Base-by-base conservation (phyloP, 2,329 filamentous ascomycete genomes). In the Ascochyta lentis region DNA sequence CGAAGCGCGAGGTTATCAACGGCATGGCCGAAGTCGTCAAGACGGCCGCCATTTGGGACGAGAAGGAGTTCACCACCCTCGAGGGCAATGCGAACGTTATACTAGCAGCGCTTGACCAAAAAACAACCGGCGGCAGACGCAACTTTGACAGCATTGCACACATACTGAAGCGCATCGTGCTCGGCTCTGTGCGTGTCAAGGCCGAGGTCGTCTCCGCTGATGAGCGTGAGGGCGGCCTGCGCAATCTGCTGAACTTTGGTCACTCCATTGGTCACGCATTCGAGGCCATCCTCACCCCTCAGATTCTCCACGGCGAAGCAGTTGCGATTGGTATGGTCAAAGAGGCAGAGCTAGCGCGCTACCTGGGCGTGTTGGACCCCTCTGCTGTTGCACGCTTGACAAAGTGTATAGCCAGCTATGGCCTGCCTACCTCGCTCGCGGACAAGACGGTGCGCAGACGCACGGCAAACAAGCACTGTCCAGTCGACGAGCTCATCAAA, bases 271-370 rank as follows among this genome's bases (percentile, higher is more conserved):
- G 95, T 13, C 95, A 99, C 77, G 95, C 95, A 16, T 92, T 94
- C 67, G 95, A 99, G 78, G 95, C 95, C 26, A 92, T 99, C 41
- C 83, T 98, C 38, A 96, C 96, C 0, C 95, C 95, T 0, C 94
- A 99, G 76, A 87, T 99, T 34, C 85, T 99, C 6, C 95, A 99
- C 70, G 95, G 95, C 58, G 95, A 99, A 74, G 92, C 91, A 60
- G 94, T 99, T 10, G 92, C 95, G 22, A 96, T 99, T 65, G 95
- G 95, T 24, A 99, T 99, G 95, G 91, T 98, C 56, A 96, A 96
- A 75, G 95, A 99, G 77, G 95, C 94, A 10, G 95, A 98, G 75
- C 81, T 99, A 51, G 91, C 95, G 23, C 89, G 95, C 53, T 91
- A 93, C 75, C 83, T 99, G 1, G 95, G 95, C 37, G 84, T 96